These are phyloP conservation scores for Lachnellula suecica DNA, from an alignment of 2,329 filamentous ascomycete species.

Conservation along the genomic window DNA sequence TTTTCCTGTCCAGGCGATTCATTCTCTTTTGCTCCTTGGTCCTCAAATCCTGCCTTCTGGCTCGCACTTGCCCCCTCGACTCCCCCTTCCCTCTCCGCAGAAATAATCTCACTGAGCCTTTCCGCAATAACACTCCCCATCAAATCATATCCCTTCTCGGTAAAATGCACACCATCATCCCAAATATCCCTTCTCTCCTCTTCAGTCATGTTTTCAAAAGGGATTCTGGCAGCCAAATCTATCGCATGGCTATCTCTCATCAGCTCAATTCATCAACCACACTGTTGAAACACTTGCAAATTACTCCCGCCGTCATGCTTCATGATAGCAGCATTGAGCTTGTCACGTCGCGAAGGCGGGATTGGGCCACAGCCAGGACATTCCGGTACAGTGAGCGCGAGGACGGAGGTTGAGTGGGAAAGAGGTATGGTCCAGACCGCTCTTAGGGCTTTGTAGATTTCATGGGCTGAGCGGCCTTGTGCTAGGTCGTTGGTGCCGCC, in stretches of 20 bases:
- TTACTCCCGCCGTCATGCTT: constrained; percentile 5
- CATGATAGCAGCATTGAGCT: constrained; percentile 52
- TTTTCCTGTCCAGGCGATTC: too few relatives aligned
- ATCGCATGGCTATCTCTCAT: background rate
- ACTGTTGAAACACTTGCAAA: constrained; percentile 11
- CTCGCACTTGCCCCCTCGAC: too few relatives aligned
- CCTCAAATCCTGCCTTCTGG: too few relatives aligned
- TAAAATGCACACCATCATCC: constrained; percentile 63
- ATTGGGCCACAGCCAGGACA: constrained; percentile 27
- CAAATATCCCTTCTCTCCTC: constrained; percentile 50
- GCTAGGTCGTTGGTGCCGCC: constrained; percentile 65
- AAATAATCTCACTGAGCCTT: constrained; percentile 48
- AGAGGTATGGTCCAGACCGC: constrained; percentile 49
- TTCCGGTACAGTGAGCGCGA: constrained; percentile 64
- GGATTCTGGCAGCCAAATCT: constrained; percentile 54
- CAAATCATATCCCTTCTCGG: constrained; percentile 57
- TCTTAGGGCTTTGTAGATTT: constrained; percentile 48
- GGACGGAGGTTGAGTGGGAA: constrained; percentile 48
- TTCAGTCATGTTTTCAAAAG: constrained; percentile 50
- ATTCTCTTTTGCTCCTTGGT: too few relatives aligned
- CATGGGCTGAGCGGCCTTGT: constrained; percentile 34
- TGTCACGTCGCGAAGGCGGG: constrained; percentile 39
- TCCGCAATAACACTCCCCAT: constrained; percentile 59
- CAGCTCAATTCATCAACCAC: background rate
- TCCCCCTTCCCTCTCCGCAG: background rate